Evolutionary conservation across 192 early-diverging fungal genomes (phyloP).

Genomic region (Neocallimastix lanati): DNA sequence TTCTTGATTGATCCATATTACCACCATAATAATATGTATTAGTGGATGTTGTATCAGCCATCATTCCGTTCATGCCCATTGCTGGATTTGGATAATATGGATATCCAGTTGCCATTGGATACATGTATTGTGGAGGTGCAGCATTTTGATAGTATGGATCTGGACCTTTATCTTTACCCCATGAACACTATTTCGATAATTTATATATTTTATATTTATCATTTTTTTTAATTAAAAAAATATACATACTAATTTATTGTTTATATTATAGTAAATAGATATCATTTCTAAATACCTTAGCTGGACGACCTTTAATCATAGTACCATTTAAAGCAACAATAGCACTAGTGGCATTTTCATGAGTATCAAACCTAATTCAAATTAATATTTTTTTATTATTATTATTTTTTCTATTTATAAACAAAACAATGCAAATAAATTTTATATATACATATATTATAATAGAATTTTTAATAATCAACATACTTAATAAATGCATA

Average conservation of each 20-base stretch:
- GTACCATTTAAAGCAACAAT: constrained; percentile 63
- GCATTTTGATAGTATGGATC: constrained; percentile 12
- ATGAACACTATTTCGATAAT: constrained; percentile 35
- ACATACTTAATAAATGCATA: constrained; percentile 74
- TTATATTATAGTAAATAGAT: not conserved
- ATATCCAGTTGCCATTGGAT: not conserved
- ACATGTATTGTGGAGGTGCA: not conserved
- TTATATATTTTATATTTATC: not conserved
- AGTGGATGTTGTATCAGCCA: not conserved
- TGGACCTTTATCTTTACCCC: constrained; percentile 66
- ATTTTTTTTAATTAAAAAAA: too few species aligned
- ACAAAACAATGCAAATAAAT: too few species aligned
- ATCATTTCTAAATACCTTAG: constrained; percentile 28
- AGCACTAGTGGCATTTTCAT: constrained; percentile 75
- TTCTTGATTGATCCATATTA: not conserved
- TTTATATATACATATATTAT: too few species aligned
- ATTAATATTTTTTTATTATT: not conserved
- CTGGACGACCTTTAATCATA: constrained; percentile 48
- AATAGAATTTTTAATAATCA: not conserved
- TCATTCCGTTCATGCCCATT: not conserved
- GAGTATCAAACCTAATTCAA: constrained; percentile 49
- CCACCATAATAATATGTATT: not conserved
- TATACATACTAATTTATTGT: too few species aligned
- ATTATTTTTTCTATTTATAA: not conserved
- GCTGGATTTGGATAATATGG: not conserved